Evolutionary conservation across 2,329 filamentous ascomycete genomes (phyloP).

Genomic region (Aspergillus pseudoterreus): DNA sequence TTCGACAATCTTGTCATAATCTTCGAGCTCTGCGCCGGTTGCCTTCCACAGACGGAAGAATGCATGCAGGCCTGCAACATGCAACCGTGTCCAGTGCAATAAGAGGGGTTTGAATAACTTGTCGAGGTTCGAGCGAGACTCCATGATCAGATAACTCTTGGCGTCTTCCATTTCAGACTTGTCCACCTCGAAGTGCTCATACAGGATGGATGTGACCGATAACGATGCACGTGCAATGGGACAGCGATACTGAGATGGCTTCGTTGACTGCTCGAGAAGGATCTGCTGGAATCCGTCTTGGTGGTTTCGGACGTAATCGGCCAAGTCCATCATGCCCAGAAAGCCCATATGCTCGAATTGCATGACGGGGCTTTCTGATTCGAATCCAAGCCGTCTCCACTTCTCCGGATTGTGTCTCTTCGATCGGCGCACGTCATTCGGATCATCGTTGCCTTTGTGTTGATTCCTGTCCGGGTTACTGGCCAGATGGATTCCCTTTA

Average conservation of each 20-base stretch:
- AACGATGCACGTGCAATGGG: slow-evolving; percentile 84
- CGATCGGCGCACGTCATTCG: slow-evolving; percentile 51
- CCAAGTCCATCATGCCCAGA: slow-evolving; percentile 94
- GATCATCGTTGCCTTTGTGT: slow-evolving; percentile 28
- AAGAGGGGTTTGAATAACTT: slow-evolving; percentile 81
- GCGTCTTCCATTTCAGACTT: slow-evolving; percentile 75
- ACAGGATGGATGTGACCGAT: slow-evolving; percentile 80
- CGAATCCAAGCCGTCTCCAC: slow-evolving; percentile 88
- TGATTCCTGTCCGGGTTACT: slow-evolving; percentile 53
- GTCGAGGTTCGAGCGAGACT: slow-evolving; percentile 75
- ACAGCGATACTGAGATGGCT: slow-evolving; percentile 68
- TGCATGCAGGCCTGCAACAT: slow-evolving; percentile 77
- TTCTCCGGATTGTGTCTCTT: slow-evolving; percentile 82
- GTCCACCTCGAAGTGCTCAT: slow-evolving; percentile 94
- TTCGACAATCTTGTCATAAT: slow-evolving; percentile 92
- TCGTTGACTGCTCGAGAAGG: slow-evolving; percentile 79
- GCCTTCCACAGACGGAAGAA: slow-evolving; percentile 93
- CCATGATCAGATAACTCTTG: slow-evolving; percentile 69
- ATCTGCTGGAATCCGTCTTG: slow-evolving; percentile 92
- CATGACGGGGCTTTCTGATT: slow-evolving; percentile 77
- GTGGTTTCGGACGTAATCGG: slow-evolving; percentile 87
- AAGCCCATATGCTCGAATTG: slow-evolving; percentile 87
- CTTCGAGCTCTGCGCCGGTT: slow-evolving; percentile 76
- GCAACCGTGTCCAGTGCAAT: slow-evolving; percentile 87
- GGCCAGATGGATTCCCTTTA: slow-evolving; percentile 81